Evolutionary conservation across 2,329 filamentous ascomycete genomes (phyloP).

Genomic region (Conoideocrella luteorostrata): DNA sequence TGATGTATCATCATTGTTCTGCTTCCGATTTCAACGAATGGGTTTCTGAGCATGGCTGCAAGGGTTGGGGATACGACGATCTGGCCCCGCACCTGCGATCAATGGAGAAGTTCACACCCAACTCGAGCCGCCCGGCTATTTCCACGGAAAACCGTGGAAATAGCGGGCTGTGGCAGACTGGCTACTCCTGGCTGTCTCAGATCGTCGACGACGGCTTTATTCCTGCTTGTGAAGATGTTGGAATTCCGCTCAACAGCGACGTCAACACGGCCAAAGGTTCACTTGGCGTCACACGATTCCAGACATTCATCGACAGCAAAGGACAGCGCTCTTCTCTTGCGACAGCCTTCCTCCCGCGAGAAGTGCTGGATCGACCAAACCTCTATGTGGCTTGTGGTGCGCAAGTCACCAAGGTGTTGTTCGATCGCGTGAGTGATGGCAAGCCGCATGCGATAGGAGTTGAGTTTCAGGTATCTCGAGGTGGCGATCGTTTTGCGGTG

Average conservation of each 20-base stretch:
- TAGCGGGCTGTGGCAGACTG: conserved; percentile 13
- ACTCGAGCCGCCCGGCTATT: conserved; percentile 12
- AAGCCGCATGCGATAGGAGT: conserved; percentile 13
- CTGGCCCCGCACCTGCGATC: conserved; percentile 14
- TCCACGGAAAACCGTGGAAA: conserved; percentile 9
- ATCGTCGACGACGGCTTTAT: conserved; percentile 14
- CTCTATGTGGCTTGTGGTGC: conserved; percentile 13
- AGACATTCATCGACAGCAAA: conserved; percentile 14
- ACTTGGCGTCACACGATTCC: conserved; percentile 12
- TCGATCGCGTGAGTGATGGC: conserved; percentile 8
- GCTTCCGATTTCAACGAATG: conserved; percentile 17
- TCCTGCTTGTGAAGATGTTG: conserved; percentile 11
- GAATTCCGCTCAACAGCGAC: conserved; percentile 10
- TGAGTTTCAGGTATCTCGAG: conserved; percentile 10
- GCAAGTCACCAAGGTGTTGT: conserved; percentile 13
- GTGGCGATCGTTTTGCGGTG: conserved; percentile 15
- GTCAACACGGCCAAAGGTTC: conserved; percentile 13
- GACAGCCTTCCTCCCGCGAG: conserved; percentile 12
- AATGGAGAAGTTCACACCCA: conserved; percentile 16
- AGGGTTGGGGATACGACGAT: conserved; percentile 14
- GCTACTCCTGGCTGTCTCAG: conserved; percentile 11
- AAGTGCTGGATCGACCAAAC: conserved; percentile 12
- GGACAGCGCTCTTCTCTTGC: conserved; percentile 15
- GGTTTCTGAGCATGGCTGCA: conserved; percentile 12
- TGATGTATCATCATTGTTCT: conserved; percentile 17